Evolutionary conservation across 179 eudicot species (phyloP).

Genomic region (Corrigiola litoralis): DNA sequence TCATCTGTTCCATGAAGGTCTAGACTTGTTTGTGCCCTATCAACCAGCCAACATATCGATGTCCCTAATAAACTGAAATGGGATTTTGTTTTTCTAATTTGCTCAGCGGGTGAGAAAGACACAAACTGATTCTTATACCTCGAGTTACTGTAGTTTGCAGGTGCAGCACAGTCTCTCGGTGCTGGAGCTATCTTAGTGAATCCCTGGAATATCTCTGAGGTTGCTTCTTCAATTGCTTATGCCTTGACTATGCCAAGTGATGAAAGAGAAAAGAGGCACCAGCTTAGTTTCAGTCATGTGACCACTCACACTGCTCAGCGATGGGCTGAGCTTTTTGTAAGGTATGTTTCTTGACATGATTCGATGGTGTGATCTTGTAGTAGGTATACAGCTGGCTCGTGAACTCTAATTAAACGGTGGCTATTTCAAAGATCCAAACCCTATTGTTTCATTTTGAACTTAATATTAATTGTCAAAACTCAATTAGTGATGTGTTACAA

Average conservation of each 20-base stretch:
- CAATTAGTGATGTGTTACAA: too few relatives aligned
- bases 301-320: constrained; percentile 73
- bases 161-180: constrained; percentile 90
- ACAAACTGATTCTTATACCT: not conserved
- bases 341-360: constrained; percentile 28
- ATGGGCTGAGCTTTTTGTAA: constrained; percentile 84
- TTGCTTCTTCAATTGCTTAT: constrained; percentile 61
- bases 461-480: too few relatives aligned
- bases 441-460: too few relatives aligned
- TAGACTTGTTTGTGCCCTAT: too few relatives aligned
- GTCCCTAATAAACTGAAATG: too few relatives aligned
- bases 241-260: constrained; percentile 72
- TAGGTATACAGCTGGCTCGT: too few relatives aligned
- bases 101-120: too few relatives aligned
- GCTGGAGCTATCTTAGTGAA: constrained; percentile 87
- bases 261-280: constrained; percentile 76
- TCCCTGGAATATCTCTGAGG: constrained; percentile 82
- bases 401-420: too few relatives aligned
- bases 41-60: too few relatives aligned
- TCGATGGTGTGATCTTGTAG: not conserved
- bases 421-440: too few relatives aligned
- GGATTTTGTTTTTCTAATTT: too few relatives aligned
- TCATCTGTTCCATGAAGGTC: too few relatives aligned
- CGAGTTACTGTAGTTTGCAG: constrained; percentile 60
- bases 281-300: constrained; percentile 61